phyloP scores from a whole-genome alignment of 352 stramenopile species.

The Globisporangium rhizosaccharum region DNA sequence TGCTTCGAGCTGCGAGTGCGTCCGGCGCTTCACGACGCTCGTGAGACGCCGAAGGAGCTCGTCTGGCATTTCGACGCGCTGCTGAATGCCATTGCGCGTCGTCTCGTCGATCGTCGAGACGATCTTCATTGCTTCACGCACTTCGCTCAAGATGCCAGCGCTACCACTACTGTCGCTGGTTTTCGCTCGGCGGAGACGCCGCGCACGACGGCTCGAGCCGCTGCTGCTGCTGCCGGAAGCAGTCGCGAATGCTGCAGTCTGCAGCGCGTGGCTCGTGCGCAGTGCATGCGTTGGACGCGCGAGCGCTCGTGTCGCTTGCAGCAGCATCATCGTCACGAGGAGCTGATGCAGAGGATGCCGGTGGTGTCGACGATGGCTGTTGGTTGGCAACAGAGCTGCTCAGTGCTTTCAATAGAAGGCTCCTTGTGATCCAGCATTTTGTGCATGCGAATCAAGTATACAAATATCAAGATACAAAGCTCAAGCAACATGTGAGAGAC shows the following conservation, averaged over 20 bases:
- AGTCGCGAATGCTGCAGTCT: conserved; percentile 7
- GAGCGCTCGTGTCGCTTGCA: conserved; percentile 1
- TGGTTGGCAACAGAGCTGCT: too few species aligned
- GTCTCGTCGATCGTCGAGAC: conserved; percentile 57
- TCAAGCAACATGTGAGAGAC: too few species aligned
- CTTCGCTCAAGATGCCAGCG: conserved; percentile 21
- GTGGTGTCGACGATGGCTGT: background rate
- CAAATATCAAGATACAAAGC: too few species aligned
- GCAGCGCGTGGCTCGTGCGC: background rate
- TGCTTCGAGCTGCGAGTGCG: conserved; percentile 72
- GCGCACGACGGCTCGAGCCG: conserved; percentile 32
- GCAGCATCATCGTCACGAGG: background rate
- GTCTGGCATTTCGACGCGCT: conserved; percentile 69
- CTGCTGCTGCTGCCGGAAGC: background rate
- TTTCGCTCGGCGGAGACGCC: conserved; percentile 35
- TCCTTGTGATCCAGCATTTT: too few species aligned
- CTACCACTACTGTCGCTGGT: conserved; percentile 8
- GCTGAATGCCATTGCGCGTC: conserved; percentile 54
- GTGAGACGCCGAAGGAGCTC: conserved; percentile 55
- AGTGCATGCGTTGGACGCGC: conserved; percentile 2
- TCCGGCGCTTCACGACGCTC: conserved; percentile 55
- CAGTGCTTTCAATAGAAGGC: too few species aligned
- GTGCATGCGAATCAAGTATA: too few species aligned
- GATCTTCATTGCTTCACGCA: conserved; percentile 33
- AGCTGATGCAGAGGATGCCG: background rate